Evolutionary conservation across 1,284 basidiomycete genomes (phyloP), one percentile per base, ranked within the genome.

Genomic region (Fomitopsis pinicola): DNA sequence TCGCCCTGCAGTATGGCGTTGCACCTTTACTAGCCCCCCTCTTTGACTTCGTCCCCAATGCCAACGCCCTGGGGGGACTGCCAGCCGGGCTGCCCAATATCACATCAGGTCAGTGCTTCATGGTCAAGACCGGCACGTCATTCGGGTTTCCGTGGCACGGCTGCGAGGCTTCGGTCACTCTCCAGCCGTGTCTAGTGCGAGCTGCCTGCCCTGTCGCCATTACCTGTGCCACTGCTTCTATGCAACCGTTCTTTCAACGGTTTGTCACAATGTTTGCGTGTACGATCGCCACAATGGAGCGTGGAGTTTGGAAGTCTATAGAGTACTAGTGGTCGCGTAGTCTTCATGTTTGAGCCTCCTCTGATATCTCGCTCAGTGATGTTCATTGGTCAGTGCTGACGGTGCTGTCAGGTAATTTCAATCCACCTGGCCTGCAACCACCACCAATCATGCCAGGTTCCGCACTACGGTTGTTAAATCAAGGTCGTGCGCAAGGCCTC

Each of bases 1-100:
- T 98, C 46, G 94, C 96, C 10, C 76, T 85, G n/a, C 92, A 94
- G 70, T 96, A 92, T 76, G 93, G 92, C 59, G 94, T 97, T 38
- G 87, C 89, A 19, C 85, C 89, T 54, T 81, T 95, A 58, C 83
- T 98, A 59, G 82, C 88, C 0, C 94, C 95, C 3, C 82, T 98
- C 63, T 96, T 98, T 73, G 95, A 97, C 74, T 96, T 95, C 72
- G 86, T 89, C 19, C 94, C 94, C 2, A 88, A 81, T 61, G 85
- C 87, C n/a, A 83, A 81, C 69, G 82, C 86, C 12, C 76, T 90
- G 55, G 76, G 81, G 17, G 77, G 84, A 42, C 78, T 91, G 53
- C 86, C 88, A 56, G 64, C 72, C 10, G 71, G 72, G 6, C 63
- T 76, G 30, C 69, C 75, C 2, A 66, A 64, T 59, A 78, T 85